Evolutionary conservation across 306 rosid species (phyloP), one percentile per base, ranked within the genome.

Genomic region (Astragalus glycyphyllos): DNA sequence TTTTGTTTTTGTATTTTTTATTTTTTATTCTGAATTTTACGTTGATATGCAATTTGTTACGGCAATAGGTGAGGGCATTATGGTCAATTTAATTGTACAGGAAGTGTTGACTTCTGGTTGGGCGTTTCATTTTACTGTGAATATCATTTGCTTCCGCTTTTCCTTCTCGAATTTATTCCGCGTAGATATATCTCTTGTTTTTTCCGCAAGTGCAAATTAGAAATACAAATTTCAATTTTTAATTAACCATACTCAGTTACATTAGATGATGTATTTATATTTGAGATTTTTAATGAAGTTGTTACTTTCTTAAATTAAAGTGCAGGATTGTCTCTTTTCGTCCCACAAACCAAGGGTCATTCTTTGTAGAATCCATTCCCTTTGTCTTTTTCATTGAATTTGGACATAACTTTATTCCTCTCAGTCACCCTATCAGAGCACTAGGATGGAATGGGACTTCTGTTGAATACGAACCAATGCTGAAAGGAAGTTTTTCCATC

Each of bases 81-180:
- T 17, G 16, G 90, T 81, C 83, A 79, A 83, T 84, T 68, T 56
- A 37, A 17, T 35, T 80, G 89, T 81, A 83, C 78, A 87, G 79
- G 71, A 78, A 71, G 73, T 69, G 80, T 82, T 74, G 80, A 81
- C 76, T 71, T 71, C 61, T 69, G 77, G 80, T 72, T 72, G 81
- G 77, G 72, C 71, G 47, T 72, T 48, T 48, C 37, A 20, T 17
- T 7, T 77, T 58, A 63, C 46, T 81, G 74, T 81, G 73, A 80
- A 79, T 83, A 84, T 50, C 42, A 56, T 81, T 72, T 49, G 54
- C 72, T 64, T 48, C 50, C 13, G 29, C 20, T 15, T 74, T 3
- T 35, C 29, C 6, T 14, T 29, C 16, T 53, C 23, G 17, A 70
- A 59, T 61, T 61, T 20, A 51, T 77, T 69, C 69, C 8, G 10